These are phyloP conservation scores for Fusarium denticulatum DNA, from an alignment of 2,329 filamentous ascomycete genomes.

Conservation along the genomic window DNA sequence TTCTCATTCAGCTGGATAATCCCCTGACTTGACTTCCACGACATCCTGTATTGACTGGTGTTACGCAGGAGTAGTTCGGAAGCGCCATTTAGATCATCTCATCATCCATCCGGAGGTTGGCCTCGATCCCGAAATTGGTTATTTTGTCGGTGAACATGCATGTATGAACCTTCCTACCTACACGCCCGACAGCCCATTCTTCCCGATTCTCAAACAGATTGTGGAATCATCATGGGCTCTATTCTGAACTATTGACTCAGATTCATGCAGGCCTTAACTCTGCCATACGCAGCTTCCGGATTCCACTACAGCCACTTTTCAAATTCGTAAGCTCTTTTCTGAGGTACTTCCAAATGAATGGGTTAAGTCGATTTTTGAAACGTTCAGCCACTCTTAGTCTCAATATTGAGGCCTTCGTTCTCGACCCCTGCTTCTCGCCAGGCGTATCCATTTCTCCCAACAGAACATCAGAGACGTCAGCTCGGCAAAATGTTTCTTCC, in stretches of 20 bases:
- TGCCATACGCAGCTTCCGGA: not conserved
- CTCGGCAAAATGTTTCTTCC: not conserved
- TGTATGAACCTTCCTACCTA: not conserved
- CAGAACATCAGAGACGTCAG: not conserved
- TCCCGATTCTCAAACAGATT: fast-evolving
- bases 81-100: too few relatives aligned
- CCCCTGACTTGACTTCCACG: fast-evolving
- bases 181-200: fast-evolving
- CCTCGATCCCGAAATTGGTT: not conserved
- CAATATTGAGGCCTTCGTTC: not conserved
- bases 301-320: too few relatives aligned
- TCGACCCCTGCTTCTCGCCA: not conserved
- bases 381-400: not conserved
- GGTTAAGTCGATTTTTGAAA: not conserved
- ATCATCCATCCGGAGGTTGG: not conserved
- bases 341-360: fast-evolving
- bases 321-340: not conserved
- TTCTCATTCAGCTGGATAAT: fast-evolving
- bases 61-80: too few relatives aligned
- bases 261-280: not conserved
- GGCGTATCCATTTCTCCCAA: not conserved
- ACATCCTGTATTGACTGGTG: not conserved
- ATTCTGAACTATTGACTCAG: not conserved
- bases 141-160: fast-evolving
- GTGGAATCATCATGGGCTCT: not conserved